A percentile compares a stretch with the other conserved stretches of the same genome.
phyloP scores from a whole-genome alignment of 1,284 basidiomycete genomes.

The Sporisorium sorghi region DNA sequence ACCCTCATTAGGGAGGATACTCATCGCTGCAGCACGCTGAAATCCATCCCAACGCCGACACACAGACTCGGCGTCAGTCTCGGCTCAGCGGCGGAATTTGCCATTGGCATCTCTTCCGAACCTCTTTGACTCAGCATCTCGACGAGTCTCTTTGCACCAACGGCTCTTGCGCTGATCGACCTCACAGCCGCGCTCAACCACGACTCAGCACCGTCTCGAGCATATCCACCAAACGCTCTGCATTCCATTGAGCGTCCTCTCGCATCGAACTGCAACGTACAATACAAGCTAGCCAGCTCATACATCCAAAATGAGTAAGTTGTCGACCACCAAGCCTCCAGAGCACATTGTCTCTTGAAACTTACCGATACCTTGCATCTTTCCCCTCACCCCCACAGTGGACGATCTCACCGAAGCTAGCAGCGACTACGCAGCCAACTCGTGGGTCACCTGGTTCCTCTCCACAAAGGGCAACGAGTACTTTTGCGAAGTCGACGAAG shows the following conservation, averaged over 20 bases:
- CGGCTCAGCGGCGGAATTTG: not conserved
- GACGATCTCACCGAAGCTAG: constrained; percentile 87
- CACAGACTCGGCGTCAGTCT: not conserved
- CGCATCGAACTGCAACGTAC: not conserved
- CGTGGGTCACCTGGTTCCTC: constrained; percentile 97
- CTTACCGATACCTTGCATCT: not conserved
- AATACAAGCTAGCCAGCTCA: not conserved
- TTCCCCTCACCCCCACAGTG: constrained; percentile 71
- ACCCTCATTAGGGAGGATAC: not conserved
- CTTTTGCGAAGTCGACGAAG: constrained; percentile 99
- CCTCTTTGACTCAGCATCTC: not conserved
- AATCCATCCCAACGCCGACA: not conserved
- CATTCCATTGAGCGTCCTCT: not conserved
- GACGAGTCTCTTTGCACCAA: no score
- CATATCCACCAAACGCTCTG: not conserved
- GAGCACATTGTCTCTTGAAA: no score
- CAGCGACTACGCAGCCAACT: constrained; percentile 82
- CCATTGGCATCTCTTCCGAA: constrained; percentile 2
- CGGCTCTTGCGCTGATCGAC: no score
- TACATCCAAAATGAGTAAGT: constrained; percentile 8
- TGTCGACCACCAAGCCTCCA: no score
- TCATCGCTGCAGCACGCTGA: not conserved
- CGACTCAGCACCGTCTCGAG: not conserved
- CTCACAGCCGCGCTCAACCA: no score
- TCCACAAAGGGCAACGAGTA: constrained; percentile 90